A percentile compares a stretch with the other conserved stretches of the same genome.
Conservation (phyloP, 306 rosid genomes). For the Fragaria ananassa region DNA sequence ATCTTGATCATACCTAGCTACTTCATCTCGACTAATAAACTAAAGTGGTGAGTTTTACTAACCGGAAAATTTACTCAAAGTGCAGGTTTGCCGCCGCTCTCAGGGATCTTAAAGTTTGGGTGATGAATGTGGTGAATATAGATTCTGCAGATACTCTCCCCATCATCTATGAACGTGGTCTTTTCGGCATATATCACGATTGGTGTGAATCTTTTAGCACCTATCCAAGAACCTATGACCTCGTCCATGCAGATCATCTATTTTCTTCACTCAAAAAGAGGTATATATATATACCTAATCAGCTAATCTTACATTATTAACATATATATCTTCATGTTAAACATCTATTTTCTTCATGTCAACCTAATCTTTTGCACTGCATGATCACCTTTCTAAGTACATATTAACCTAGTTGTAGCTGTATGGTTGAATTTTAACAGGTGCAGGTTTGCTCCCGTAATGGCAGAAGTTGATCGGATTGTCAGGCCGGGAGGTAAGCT, state of each 20-base stretch:
- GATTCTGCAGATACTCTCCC: slow-evolving; percentile 89
- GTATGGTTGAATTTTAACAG: slow-evolving; percentile 36
- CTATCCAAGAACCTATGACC: slow-evolving; percentile 81
- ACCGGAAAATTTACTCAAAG: background rate
- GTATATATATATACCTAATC: slow-evolving; percentile 30
- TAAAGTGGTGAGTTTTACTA: background rate
- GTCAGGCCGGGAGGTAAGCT: slow-evolving; percentile 74
- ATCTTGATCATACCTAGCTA: background rate
- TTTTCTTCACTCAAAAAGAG: slow-evolving; percentile 76
- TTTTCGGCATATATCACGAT: slow-evolving; percentile 90
- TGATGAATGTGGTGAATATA: slow-evolving; percentile 74
- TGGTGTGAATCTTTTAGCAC: slow-evolving; percentile 98
- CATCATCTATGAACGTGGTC: slow-evolving; percentile 84
- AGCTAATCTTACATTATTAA: background rate
- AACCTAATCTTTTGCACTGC: background rate
- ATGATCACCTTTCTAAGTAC: background rate
- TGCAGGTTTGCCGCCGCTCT: slow-evolving; percentile 89
- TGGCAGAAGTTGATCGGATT: slow-evolving; percentile 91
- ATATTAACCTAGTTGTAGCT: slow-evolving; percentile 3
- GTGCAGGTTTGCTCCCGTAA: slow-evolving; percentile 65
- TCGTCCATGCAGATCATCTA: slow-evolving; percentile 85
- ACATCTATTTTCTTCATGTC: background rate
- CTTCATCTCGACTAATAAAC: background rate
- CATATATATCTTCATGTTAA: background rate
- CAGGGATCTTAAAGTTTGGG: slow-evolving; percentile 77